Evolutionary conservation across 2,329 filamentous ascomycete species (phyloP).

Genomic region (Diaporthe longicolla): DNA sequence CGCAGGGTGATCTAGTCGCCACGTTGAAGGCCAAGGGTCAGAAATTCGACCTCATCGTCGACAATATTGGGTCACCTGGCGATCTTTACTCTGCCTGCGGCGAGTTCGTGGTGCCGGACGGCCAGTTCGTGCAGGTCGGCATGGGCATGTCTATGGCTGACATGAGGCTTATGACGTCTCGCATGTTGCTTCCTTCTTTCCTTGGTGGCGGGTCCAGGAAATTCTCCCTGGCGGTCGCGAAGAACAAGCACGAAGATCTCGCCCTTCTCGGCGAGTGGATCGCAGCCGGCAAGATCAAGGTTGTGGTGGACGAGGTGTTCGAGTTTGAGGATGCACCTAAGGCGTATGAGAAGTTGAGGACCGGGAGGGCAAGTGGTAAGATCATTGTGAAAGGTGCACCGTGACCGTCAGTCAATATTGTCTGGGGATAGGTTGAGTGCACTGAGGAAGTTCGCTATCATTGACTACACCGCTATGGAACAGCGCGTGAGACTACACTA

Average conservation of each 20-base stretch:
- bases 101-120: slow-evolving; percentile 62
- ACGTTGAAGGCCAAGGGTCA: slow-evolving; percentile 61
- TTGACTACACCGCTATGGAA: not conserved
- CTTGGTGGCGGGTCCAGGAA: slow-evolving; percentile 58
- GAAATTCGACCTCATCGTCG: slow-evolving; percentile 67
- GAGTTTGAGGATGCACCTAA: slow-evolving; percentile 68
- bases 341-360: slow-evolving; percentile 72
- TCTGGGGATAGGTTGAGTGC: too few relatives aligned
- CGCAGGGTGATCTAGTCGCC: slow-evolving; percentile 60
- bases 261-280: slow-evolving; percentile 67
- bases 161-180: slow-evolving; percentile 43
- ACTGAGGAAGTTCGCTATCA: too few relatives aligned
- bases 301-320: slow-evolving; percentile 68
- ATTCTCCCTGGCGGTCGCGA: slow-evolving; percentile 55
- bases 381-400: slow-evolving; percentile 57
- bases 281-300: slow-evolving; percentile 69
- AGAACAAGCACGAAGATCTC: slow-evolving; percentile 60
- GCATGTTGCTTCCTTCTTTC: slow-evolving; percentile 50
- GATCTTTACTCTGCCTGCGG: slow-evolving; percentile 67
- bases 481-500: not conserved
- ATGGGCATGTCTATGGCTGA: slow-evolving; percentile 48
- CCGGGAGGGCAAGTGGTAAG: slow-evolving; percentile 69
- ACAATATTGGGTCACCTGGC: slow-evolving; percentile 66
- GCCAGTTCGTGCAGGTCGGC: slow-evolving; percentile 67
- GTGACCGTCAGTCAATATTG: not conserved